phyloP scores from a whole-genome alignment of 495 filamentous ascomycete species.

The Aspergillus ostianus region DNA sequence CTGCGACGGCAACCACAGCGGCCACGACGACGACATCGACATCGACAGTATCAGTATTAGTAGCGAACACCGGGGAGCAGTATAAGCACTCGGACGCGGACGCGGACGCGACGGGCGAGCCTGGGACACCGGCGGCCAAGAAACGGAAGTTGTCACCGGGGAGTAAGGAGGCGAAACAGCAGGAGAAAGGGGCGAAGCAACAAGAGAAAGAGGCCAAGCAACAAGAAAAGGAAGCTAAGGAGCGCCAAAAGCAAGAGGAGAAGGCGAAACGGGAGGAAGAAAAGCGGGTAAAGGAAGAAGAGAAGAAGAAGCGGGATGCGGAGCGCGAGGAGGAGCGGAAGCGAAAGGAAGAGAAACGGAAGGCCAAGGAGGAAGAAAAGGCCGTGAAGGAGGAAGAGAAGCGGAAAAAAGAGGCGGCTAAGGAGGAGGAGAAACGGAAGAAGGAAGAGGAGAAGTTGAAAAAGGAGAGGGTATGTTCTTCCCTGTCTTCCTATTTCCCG shows the following conservation, averaged over 20 bases:
- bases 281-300: conserved; percentile 46
- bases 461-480: conserved; percentile 60
- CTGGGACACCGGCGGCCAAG: conserved; percentile 32
- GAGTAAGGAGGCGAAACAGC: conserved; percentile 54
- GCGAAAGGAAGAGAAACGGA: conserved; percentile 47
- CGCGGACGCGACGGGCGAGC: neutral
- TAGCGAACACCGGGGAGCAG: neutral
- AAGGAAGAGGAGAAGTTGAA: conserved; percentile 63
- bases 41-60: neutral
- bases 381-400: conserved; percentile 32
- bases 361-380: conserved; percentile 63
- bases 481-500: conserved; percentile 5
- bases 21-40: neutral
- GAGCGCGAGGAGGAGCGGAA: conserved; percentile 33
- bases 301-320: conserved; percentile 36
- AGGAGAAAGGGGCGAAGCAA: conserved; percentile 47
- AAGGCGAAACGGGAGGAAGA: conserved; percentile 42
- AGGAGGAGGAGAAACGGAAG: conserved; percentile 57
- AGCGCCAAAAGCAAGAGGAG: conserved; percentile 47
- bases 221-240: conserved; percentile 42
- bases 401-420: conserved; percentile 45
- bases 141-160: conserved; percentile 53
- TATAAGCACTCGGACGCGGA: too few species aligned
- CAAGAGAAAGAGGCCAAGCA: conserved; percentile 48
- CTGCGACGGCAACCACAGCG: conserved; percentile 4